A percentile compares a stretch with the other conserved stretches of the same genome.
These are phyloP conservation scores for Saccharum spontaneum DNA, from an alignment of 176 grass and related monocot species.

Conservation along the genomic window DNA sequence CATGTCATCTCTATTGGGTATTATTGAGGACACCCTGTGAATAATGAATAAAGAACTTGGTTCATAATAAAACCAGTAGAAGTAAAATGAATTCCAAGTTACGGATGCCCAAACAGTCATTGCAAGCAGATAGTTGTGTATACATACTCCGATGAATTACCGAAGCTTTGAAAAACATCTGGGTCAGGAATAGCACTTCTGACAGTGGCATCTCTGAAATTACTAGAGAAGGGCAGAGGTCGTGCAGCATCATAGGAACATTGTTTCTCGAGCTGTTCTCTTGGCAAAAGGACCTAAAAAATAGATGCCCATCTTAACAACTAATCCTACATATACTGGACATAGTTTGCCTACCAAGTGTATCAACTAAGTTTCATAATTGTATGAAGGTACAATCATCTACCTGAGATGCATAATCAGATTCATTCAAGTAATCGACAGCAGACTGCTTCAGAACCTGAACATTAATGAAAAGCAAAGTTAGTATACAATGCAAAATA, in stretches of 20 bases:
- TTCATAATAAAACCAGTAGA: conserved; percentile 24
- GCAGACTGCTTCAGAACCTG: conserved; percentile 75
- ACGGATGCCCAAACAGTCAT: conserved; percentile 1
- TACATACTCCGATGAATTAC: conserved; percentile 71
- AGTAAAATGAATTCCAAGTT: conserved; percentile 20
- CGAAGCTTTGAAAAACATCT: conserved; percentile 59
- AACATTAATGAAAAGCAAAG: conserved; percentile 28
- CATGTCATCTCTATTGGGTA: conserved; percentile 68
- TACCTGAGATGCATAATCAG: conserved; percentile 74
- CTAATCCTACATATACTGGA: conserved; percentile 14
- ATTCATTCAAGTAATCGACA: conserved; percentile 69
- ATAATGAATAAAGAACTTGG: conserved; percentile 32
- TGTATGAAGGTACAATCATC: conserved; percentile 22
- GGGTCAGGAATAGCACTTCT: conserved; percentile 85
- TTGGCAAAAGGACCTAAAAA: conserved; percentile 69
- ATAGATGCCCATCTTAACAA: conserved; percentile 20
- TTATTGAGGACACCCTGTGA: conserved; percentile 46
- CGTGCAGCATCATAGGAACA: conserved; percentile 19
- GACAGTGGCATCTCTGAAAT: conserved; percentile 60
- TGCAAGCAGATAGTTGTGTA: conserved; percentile 24
- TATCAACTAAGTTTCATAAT: conserved; percentile 23
- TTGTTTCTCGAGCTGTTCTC: conserved; percentile 67
- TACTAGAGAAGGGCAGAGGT: conserved; percentile 38
- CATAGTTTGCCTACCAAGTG: conserved; percentile 1
- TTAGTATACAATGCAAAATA: background rate